Evolutionary conservation across 2,329 filamentous ascomycete species (phyloP).

Genomic region (Aspergillus sp.): DNA sequence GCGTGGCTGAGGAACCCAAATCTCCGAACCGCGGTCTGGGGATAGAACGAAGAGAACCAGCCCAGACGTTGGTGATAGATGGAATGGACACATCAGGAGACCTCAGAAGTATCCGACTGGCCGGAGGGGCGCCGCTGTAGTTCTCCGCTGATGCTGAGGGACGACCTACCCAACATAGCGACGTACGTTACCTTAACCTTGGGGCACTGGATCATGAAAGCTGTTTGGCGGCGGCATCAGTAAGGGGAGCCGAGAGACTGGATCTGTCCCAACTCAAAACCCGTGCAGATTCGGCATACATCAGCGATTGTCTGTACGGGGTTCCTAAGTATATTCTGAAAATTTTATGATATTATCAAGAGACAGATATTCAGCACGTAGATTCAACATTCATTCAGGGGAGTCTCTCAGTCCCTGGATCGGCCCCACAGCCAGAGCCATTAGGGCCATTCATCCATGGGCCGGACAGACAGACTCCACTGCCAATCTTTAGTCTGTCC

Average conservation of each 20-base stretch:
- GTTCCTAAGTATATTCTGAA: too few relatives aligned
- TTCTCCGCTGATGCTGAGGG: background rate
- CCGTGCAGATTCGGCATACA: background rate
- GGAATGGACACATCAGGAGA: constrained; percentile 8
- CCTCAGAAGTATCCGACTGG: too few relatives aligned
- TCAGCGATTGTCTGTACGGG: background rate
- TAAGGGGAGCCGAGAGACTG: constrained; percentile 3
- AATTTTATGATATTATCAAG: too few relatives aligned
- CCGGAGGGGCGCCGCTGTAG: background rate
- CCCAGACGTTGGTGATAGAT: constrained; percentile 2
- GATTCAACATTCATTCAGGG: background rate
- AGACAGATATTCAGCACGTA: too few relatives aligned
- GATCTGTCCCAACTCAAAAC: background rate
- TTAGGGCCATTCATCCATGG: constrained; percentile 3
- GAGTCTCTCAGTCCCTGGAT: constrained; percentile 6
- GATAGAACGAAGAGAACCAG: too few relatives aligned
- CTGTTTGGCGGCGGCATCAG: background rate
- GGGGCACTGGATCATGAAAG: background rate
- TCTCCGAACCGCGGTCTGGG: background rate
- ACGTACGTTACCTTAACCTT: too few relatives aligned
- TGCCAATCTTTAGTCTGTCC: background rate
- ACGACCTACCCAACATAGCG: too few relatives aligned
- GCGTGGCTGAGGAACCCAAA: background rate
- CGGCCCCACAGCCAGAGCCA: constrained; percentile 2
- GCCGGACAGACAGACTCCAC: constrained; percentile 1